phyloP scores from a whole-genome alignment of 768 basidiomycete genomes.

The Amanita rubescens region DNA sequence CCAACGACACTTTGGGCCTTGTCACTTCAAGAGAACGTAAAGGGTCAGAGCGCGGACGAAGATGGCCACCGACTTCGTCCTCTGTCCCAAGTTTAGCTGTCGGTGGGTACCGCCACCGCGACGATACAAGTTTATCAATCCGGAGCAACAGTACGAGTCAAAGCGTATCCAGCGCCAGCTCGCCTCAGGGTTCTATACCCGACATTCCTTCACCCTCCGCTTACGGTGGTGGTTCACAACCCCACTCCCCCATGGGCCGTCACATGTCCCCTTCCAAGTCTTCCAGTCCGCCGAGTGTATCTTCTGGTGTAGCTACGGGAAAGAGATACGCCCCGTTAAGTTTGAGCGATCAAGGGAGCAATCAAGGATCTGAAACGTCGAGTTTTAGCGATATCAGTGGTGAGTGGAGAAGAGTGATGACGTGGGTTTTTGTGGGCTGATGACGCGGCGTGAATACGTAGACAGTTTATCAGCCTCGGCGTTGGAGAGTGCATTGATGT shows the following conservation, averaged over 20 bases:
- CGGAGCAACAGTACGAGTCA: slow-evolving; percentile 50
- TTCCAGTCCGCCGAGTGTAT: slow-evolving; percentile 53
- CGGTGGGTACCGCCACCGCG: slow-evolving; percentile 21
- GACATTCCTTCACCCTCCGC: slow-evolving; percentile 71
- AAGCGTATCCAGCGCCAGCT: slow-evolving; percentile 67
- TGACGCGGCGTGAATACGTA: slow-evolving; percentile 37
- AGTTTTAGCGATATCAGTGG: slow-evolving; percentile 86
- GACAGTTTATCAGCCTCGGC: slow-evolving; percentile 68
- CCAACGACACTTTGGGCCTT: slow-evolving; percentile 64
- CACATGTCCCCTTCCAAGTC: slow-evolving; percentile 50
- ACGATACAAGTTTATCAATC: slow-evolving; percentile 32
- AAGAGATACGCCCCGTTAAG: slow-evolving; percentile 38
- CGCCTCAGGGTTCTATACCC: slow-evolving; percentile 72
- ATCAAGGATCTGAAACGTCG: slow-evolving; percentile 66
- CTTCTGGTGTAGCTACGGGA: slow-evolving; percentile 47
- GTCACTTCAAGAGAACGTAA: slow-evolving; percentile 37
- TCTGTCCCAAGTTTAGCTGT: slow-evolving; percentile 26
- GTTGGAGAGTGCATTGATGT: slow-evolving; percentile 72
- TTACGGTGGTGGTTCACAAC: slow-evolving; percentile 48
- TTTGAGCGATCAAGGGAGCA: slow-evolving; percentile 51
- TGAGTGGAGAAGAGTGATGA: slow-evolving; percentile 24
- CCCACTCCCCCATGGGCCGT: slow-evolving; percentile 43
- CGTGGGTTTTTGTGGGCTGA: slow-evolving; percentile 2
- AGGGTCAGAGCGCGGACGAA: slow-evolving; percentile 41
- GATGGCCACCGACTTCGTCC: slow-evolving; percentile 18